Percentiles rank a stretch among this genome's conserved stretches.
Evolutionary conservation across 2,329 filamentous ascomycete genomes (phyloP).

Genomic region (Macrophomina pseudophaseolina): DNA sequence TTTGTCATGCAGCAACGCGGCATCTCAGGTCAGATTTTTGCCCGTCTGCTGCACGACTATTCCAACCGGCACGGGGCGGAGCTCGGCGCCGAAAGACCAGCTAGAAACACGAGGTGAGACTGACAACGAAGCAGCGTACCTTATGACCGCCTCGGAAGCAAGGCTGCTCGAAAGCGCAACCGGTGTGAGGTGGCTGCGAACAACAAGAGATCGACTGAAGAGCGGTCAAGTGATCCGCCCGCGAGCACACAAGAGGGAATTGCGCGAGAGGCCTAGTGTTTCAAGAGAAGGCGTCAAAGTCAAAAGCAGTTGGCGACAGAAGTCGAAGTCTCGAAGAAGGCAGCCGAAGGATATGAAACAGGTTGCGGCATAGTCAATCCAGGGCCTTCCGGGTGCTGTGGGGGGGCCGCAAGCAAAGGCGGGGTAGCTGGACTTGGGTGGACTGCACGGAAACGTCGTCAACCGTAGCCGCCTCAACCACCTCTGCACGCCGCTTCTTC

Average conservation of each 20-base stretch:
- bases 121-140: conserved; percentile 9
- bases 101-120: conserved; percentile 8
- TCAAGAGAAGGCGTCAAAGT: not conserved
- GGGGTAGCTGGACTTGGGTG: conserved; percentile 1
- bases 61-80: not conserved
- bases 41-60: not conserved
- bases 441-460: not conserved
- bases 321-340: not conserved
- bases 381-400: not conserved
- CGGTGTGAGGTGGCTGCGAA: conserved; percentile 4
- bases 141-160: conserved; percentile 3
- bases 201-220: conserved; percentile 15
- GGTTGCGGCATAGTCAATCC: not conserved
- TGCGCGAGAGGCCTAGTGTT: not conserved
- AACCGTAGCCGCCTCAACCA: conserved; percentile 13
- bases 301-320: not conserved
- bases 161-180: not conserved
- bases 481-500: not conserved
- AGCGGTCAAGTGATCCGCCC: conserved; percentile 17
- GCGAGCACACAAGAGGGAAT: not conserved
- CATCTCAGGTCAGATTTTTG: conserved; percentile 7
- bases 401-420: conserved; percentile 14
- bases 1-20: conserved; percentile 8
- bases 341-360: not conserved
- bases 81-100: conserved; percentile 9